Evolutionary conservation across 768 basidiomycete species (phyloP).

Genomic region (Suillus occidentalis): DNA sequence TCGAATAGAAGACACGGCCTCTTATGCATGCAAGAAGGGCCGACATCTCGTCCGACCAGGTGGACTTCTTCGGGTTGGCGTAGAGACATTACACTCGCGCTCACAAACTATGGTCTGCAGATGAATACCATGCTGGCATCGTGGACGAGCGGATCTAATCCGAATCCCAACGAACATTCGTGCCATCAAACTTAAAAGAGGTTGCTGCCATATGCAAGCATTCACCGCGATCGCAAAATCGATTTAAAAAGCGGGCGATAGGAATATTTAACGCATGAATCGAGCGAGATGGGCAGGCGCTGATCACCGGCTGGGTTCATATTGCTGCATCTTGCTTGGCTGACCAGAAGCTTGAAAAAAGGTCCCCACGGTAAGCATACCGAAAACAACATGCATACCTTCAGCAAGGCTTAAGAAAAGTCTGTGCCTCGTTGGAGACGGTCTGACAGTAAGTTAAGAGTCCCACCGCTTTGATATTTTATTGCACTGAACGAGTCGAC

Average conservation of each 20-base stretch:
- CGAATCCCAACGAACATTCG: not conserved
- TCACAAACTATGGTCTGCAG: slow-evolving; percentile 9
- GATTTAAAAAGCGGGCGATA: not conserved
- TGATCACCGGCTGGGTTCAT: not conserved
- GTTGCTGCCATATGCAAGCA: not conserved
- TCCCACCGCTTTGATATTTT: not conserved
- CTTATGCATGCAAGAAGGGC: not conserved
- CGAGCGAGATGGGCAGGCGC: not conserved
- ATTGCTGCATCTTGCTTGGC: not conserved
- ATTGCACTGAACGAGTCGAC: not conserved
- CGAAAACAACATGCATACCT: not conserved
- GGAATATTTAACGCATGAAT: not conserved
- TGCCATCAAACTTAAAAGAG: not conserved
- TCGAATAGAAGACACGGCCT: not conserved
- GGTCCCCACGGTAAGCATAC: not conserved
- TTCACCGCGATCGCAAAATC: not conserved
- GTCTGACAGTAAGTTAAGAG: not conserved
- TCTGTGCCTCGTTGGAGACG: not conserved
- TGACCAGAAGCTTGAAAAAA: not conserved
- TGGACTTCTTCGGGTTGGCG: not conserved
- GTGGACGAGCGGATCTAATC: not conserved
- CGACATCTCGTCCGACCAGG: not conserved
- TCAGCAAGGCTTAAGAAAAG: not conserved
- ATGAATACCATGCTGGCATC: slow-evolving; percentile 2
- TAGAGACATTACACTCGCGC: slow-evolving; percentile 6